Conservation (phyloP, 2,329 filamentous ascomycete genomes). For the Xylariaceae sp. region DNA sequence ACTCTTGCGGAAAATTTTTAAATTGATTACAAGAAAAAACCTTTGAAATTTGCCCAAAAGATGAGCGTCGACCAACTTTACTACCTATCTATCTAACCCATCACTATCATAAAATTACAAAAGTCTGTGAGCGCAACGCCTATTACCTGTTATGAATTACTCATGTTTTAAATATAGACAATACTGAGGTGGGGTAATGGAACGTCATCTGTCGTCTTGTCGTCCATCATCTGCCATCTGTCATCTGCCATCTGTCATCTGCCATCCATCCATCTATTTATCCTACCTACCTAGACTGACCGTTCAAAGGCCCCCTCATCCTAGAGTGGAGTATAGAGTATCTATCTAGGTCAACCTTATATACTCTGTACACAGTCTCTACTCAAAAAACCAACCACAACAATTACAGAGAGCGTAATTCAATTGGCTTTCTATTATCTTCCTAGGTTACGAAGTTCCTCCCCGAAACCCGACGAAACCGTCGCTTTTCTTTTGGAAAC, state of each 20-base stretch:
- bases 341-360: not conserved
- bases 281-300: not conserved
- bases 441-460: not conserved
- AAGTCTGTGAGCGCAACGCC: no score
- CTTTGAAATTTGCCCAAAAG: no score
- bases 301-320: not conserved
- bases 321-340: not conserved
- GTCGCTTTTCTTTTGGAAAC: not conserved
- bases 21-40: no score
- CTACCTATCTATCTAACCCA: no score
- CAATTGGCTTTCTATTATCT: not conserved
- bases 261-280: not conserved
- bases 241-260: no score
- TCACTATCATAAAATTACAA: no score
- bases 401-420: not conserved
- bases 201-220: not conserved
- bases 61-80: no score
- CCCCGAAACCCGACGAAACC: not conserved
- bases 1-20: no score
- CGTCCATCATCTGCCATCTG: no score
- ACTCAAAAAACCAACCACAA: not conserved
- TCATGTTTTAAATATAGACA: no score
- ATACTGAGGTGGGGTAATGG: not conserved
- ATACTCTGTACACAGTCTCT: no score
- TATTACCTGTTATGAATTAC: no score